phyloP scores from a whole-genome alignment of 371 early-diverging fungal species.

The Haplosporangium sp. region DNA sequence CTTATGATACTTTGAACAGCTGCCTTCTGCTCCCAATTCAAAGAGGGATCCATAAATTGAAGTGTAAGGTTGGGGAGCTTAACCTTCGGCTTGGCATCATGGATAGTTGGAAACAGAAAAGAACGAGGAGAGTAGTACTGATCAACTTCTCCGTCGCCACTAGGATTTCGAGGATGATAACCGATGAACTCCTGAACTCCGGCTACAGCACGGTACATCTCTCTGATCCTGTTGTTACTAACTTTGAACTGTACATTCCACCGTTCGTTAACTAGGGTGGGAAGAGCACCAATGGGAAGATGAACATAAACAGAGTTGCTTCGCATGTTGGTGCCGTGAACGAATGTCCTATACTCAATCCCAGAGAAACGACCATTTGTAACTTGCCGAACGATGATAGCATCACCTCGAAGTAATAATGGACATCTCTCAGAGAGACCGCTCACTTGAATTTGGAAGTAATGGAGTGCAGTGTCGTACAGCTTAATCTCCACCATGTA shows the following conservation, averaged over 20 bases:
- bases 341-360: constrained; percentile 49
- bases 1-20: constrained; percentile 49
- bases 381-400: constrained; percentile 41
- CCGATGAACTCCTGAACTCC: constrained; percentile 51
- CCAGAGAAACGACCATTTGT: constrained; percentile 40
- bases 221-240: constrained; percentile 35
- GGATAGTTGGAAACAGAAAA: constrained; percentile 45
- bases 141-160: constrained; percentile 28
- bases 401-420: constrained; percentile 45
- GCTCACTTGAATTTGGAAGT: constrained; percentile 49
- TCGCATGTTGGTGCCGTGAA: constrained; percentile 48
- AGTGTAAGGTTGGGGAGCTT: constrained; percentile 42
- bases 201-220: constrained; percentile 51
- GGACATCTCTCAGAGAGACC: constrained; percentile 51
- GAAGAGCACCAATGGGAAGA: constrained; percentile 45
- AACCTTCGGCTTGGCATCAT: constrained; percentile 32
- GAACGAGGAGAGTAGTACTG: constrained; percentile 41
- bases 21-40: constrained; percentile 52
- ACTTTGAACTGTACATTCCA: constrained; percentile 54
- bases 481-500: constrained; percentile 46
- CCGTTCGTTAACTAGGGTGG: constrained; percentile 34
- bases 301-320: constrained; percentile 50
- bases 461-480: constrained; percentile 27
- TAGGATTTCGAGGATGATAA: constrained; percentile 42
- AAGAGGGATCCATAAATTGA: constrained; percentile 40